Percentiles rank a stretch among this genome's conserved stretches.
phyloP scores from a whole-genome alignment of 1,284 basidiomycete species.

The Omphalotus olearius region DNA sequence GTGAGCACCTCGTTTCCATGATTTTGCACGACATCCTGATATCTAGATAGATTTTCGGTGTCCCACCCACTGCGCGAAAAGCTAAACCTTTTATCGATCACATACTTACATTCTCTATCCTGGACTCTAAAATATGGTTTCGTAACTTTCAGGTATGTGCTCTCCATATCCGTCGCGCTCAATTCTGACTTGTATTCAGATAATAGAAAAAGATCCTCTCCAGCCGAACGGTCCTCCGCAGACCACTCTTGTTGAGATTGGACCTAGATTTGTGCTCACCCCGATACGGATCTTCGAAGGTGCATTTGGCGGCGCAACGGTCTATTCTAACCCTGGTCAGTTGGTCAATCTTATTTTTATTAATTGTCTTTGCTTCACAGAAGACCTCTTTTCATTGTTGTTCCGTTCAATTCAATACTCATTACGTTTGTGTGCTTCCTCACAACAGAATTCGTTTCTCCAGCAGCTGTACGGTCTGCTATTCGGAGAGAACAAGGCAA shows the following conservation, averaged over 20 bases:
- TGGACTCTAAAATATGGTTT: conserved; percentile 99
- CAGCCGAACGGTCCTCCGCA: conserved; percentile 73
- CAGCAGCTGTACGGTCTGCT: conserved; percentile 76
- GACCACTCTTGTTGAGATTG: conserved; percentile 88
- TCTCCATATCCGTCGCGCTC: background rate
- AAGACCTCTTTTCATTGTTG: too few relatives aligned
- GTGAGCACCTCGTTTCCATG: conserved; percentile 48
- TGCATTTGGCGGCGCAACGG: conserved; percentile 90
- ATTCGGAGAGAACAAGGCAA: conserved; percentile 71
- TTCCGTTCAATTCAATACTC: background rate
- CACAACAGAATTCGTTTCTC: conserved; percentile 81
- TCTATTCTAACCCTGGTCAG: conserved; percentile 93
- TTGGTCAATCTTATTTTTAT: background rate
- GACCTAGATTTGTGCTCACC: conserved; percentile 94
- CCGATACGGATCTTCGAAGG: conserved; percentile 99
- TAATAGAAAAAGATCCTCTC: conserved; percentile 74
- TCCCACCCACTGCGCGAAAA: conserved; percentile 84
- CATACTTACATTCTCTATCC: conserved; percentile 91
- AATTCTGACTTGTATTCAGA: conserved; percentile 35
- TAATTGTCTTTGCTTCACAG: background rate
- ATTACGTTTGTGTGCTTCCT: background rate
- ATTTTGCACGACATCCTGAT: background rate
- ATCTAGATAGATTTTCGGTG: conserved; percentile 81
- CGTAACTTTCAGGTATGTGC: conserved; percentile 87
- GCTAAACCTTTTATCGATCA: conserved; percentile 99